Conservation (phyloP, 805 yeast species). For the Barnettozyma botsteinii region DNA sequence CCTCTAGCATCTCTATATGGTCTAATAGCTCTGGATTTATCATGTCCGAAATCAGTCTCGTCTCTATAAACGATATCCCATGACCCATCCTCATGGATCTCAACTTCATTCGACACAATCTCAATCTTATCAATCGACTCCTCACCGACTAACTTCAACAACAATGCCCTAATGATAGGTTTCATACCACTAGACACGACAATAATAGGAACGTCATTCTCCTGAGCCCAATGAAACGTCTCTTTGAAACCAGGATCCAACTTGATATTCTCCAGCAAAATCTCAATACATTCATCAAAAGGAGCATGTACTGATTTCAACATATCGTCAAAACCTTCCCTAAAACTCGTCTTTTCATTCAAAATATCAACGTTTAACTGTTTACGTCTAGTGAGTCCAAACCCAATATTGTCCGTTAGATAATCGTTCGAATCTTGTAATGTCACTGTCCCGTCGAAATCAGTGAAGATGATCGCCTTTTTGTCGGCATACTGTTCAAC, state of each 20-base stretch:
- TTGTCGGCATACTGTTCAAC: conserved; percentile 23
- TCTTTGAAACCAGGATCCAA: conserved; percentile 88
- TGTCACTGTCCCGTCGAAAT: conserved; percentile 98
- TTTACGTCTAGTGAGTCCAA: conserved; percentile 64
- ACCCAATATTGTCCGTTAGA: conserved; percentile 83
- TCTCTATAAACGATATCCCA: conserved; percentile 89
- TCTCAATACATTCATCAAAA: conserved; percentile 75
- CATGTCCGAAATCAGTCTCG: conserved; percentile 89
- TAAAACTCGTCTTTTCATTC: conserved; percentile 58
- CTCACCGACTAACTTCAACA: conserved; percentile 68
- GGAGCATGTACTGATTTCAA: conserved; percentile 71
- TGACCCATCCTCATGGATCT: conserved; percentile 44
- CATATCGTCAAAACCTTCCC: conserved; percentile 84
- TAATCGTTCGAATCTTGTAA: conserved; percentile 91
- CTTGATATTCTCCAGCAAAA: conserved; percentile 55
- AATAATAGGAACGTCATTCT: conserved; percentile 70
- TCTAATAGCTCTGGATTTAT: conserved; percentile 78
- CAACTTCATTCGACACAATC: conserved; percentile 77
- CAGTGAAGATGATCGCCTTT: conserved; percentile 87
- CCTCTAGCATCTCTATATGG: conserved; percentile 29
- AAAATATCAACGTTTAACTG: conserved; percentile 68
- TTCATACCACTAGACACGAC: conserved; percentile 93
- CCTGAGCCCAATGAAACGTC: conserved; percentile 74
- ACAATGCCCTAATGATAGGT: conserved; percentile 78
- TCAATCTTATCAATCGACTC: conserved; percentile 67